phyloP scores from a whole-genome alignment of 139 green algal species.

The Zygnema cylindricum region DNA sequence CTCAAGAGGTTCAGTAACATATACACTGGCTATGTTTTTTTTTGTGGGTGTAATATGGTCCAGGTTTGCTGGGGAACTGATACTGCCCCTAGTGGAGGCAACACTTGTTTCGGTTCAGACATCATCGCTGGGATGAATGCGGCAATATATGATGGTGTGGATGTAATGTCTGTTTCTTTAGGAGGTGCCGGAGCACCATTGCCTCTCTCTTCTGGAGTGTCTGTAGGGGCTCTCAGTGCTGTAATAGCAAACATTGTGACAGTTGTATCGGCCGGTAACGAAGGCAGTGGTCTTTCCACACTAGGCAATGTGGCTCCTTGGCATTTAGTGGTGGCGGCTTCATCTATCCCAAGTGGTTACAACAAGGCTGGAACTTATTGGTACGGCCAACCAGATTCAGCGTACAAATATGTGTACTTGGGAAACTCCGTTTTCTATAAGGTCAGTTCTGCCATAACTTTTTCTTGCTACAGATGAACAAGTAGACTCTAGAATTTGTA shows the following conservation, averaged over 20 bases:
- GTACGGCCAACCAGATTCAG: background rate
- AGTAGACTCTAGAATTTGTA: too few relatives aligned
- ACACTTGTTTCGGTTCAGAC: constrained; percentile 11
- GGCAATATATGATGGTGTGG: constrained; percentile 37
- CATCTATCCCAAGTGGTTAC: background rate
- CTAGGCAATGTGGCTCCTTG: constrained; percentile 10
- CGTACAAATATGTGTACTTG: background rate
- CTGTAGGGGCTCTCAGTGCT: background rate
- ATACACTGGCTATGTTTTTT: too few relatives aligned
- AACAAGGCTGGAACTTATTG: background rate
- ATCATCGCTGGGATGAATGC: constrained; percentile 19
- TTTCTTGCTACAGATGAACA: too few relatives aligned
- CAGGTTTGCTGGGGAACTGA: background rate
- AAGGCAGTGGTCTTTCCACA: background rate
- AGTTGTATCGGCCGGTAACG: constrained; percentile 17
- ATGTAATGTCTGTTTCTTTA: constrained; percentile 25
- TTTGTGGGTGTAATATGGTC: too few relatives aligned
- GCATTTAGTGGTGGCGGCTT: constrained; percentile 7
- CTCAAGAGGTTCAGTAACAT: too few relatives aligned
- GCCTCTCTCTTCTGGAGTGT: background rate
- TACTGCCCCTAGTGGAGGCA: background rate
- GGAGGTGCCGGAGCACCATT: background rate
- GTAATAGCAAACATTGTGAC: background rate
- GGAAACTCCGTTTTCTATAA: background rate
- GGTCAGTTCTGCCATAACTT: too few relatives aligned